Percentiles rank a stretch among this genome's conserved stretches.
Evolutionary conservation across 495 filamentous ascomycete genomes (phyloP).

Genomic region (Thermochaetoides thermophila): DNA sequence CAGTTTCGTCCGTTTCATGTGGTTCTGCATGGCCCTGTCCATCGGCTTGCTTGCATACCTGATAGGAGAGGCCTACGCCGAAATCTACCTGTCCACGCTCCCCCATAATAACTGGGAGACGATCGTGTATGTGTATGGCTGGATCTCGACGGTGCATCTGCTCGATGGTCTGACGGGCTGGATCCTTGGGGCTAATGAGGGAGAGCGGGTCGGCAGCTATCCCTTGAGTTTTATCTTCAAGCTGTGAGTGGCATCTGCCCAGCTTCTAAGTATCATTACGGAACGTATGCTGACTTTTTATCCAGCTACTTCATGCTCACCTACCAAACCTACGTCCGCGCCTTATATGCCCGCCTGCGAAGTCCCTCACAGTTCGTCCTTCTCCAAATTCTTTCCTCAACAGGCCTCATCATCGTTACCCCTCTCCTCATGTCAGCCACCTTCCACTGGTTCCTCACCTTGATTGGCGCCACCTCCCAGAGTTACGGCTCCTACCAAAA

Average conservation of each 20-base stretch:
- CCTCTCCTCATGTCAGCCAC: constrained; percentile 44
- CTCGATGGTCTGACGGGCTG: constrained; percentile 45
- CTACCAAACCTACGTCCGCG: constrained; percentile 56
- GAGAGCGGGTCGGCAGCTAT: constrained; percentile 46
- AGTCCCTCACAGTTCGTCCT: constrained; percentile 43
- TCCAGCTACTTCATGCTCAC: constrained; percentile 49
- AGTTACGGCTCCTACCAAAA: constrained; percentile 45
- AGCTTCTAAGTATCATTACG: background rate
- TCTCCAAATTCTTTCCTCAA: constrained; percentile 42
- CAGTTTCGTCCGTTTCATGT: constrained; percentile 49
- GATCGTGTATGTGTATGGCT: constrained; percentile 49
- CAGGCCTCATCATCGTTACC: constrained; percentile 41
- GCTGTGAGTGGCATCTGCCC: constrained; percentile 29
- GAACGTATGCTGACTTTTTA: constrained; percentile 10
- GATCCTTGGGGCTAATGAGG: constrained; percentile 44
- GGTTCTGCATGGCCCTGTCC: constrained; percentile 47
- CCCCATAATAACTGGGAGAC: constrained; percentile 49
- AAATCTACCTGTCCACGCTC: constrained; percentile 47
- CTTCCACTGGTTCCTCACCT: constrained; percentile 34
- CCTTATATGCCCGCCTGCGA: constrained; percentile 48
- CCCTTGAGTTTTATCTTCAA: constrained; percentile 51
- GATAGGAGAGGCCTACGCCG: constrained; percentile 50
- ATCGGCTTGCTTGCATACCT: constrained; percentile 46
- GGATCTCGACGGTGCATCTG: constrained; percentile 46
- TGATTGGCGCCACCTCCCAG: constrained; percentile 35